Conservation (phyloP, 345 rosid species). For the Aegle marmelos region DNA sequence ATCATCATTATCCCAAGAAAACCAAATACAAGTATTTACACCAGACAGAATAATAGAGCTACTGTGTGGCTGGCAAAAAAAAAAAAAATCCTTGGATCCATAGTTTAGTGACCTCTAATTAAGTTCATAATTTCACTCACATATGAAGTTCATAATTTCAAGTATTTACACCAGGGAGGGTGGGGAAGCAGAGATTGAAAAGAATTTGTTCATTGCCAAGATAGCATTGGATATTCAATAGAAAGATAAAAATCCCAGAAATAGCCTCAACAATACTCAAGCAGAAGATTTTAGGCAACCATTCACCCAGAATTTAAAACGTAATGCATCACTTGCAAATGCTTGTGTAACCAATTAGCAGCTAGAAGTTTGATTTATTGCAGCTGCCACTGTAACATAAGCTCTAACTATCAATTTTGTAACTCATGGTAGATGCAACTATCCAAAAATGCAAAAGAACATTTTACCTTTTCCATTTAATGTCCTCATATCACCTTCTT, state of each 20-base stretch:
- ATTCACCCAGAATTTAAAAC: not conserved
- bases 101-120: too few relatives aligned
- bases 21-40: not conserved
- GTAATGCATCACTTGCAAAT: not conserved
- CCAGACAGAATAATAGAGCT: not conserved
- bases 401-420: not conserved
- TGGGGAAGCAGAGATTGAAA: not conserved
- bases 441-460: not conserved
- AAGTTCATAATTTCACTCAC: too few relatives aligned
- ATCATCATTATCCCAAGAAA: not conserved
- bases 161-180: too few relatives aligned
- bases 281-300: not conserved
- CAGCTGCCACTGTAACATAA: not conserved
- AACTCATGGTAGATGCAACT: not conserved
- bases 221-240: not conserved
- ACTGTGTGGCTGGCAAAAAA: not conserved
- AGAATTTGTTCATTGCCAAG: not conserved
- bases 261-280: not conserved
- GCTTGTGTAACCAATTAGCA: not conserved
- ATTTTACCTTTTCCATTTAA: not conserved
- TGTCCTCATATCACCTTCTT: not conserved
- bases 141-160: too few relatives aligned
- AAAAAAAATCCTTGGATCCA: too few relatives aligned
- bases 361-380: not conserved
- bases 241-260: not conserved